phyloP scores from a whole-genome alignment of 1,284 basidiomycete genomes.

The Porodaedalea pini region DNA sequence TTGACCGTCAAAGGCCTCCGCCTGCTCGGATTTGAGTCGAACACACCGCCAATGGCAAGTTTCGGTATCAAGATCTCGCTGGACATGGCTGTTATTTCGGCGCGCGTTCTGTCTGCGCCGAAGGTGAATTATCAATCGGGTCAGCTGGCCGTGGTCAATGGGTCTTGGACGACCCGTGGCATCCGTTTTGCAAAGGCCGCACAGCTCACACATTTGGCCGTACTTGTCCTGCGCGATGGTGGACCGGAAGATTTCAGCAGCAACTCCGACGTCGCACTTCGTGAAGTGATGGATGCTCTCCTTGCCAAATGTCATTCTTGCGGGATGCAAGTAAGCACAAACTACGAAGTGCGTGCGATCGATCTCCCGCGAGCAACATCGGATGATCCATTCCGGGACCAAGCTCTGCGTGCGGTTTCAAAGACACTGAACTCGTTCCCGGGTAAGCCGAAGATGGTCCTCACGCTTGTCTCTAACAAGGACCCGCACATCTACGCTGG shows the following conservation, averaged over 20 bases:
- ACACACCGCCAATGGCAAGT: constrained; percentile 35
- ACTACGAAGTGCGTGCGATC: neutral
- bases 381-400: neutral
- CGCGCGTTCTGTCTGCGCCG: constrained; percentile 58
- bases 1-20: constrained; percentile 56
- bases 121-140: constrained; percentile 49
- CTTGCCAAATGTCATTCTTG: neutral
- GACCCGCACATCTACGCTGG: constrained; percentile 20
- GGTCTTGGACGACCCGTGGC: constrained; percentile 69
- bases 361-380: neutral
- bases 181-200: neutral
- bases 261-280: constrained; percentile 38
- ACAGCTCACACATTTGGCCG: neutral
- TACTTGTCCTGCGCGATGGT: neutral
- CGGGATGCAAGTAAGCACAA: neutral
- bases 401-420: constrained; percentile 29
- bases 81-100: constrained; percentile 57
- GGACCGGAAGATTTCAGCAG: neutral
- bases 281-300: neutral
- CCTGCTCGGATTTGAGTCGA: constrained; percentile 45
- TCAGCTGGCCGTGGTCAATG: constrained; percentile 43
- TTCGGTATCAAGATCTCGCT: constrained; percentile 54
- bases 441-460: constrained; percentile 33
- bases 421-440: constrained; percentile 35
- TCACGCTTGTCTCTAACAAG: constrained; percentile 1